These are phyloP conservation scores for Xylariaceae sp. DNA, from an alignment of 2,329 filamentous ascomycete species.

Conservation along the genomic window DNA sequence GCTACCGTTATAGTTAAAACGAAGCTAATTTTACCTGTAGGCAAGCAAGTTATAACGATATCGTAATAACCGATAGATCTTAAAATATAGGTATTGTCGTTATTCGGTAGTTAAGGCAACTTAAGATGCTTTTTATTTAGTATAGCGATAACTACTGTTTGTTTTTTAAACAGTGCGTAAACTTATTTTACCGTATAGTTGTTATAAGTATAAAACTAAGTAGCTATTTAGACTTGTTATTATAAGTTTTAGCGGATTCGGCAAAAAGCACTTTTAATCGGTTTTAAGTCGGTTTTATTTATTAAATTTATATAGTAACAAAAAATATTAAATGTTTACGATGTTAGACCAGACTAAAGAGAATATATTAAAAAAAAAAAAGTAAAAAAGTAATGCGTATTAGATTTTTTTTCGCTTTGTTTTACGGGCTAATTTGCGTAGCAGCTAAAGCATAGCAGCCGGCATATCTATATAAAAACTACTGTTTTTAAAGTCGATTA, in stretches of 20 bases:
- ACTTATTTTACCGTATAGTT: constrained; percentile 23
- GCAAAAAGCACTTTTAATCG: neutral
- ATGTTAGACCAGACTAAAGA: neutral
- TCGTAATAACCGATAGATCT: constrained; percentile 22
- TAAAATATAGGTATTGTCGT: constrained; percentile 20
- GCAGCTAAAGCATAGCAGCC: neutral
- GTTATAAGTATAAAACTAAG: constrained; percentile 4
- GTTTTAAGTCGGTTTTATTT: neutral
- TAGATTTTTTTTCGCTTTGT: neutral
- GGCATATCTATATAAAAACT: neutral
- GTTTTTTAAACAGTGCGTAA: constrained; percentile 19
- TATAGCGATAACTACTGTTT: constrained; percentile 20
- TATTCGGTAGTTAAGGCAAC: constrained; percentile 8
- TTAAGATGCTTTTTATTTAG: constrained; percentile 19
- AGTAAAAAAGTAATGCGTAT: neutral
- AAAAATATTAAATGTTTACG: neutral
- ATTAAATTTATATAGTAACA: neutral
- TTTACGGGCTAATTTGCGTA: neutral
- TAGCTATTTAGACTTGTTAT: neutral
- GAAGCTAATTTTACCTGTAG: constrained; percentile 31
- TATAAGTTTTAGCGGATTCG: neutral
- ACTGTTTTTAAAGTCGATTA: neutral
- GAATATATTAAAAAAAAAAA: neutral
- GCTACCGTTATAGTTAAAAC: constrained; percentile 32
- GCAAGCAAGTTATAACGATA: constrained; percentile 23